A percentile compares a stretch with the other conserved stretches of the same genome.
Conservation (phyloP, 129 eudicot genomes). For the Tagetes erecta region DNA sequence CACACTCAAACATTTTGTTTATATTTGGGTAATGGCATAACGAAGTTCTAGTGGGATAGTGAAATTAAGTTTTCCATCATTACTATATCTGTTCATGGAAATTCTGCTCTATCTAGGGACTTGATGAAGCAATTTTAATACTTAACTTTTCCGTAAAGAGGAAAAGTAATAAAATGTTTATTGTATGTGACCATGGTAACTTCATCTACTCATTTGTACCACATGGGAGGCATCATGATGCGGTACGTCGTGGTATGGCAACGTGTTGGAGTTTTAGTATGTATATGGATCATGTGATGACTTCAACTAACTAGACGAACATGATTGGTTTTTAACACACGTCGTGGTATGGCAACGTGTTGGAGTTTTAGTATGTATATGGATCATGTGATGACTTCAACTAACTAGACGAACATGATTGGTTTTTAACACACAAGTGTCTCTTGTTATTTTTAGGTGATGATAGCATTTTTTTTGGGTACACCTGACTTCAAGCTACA, state of each 20-base stretch:
- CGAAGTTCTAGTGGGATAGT: neutral
- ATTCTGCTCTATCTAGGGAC: neutral
- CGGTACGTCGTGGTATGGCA: conserved; percentile 1
- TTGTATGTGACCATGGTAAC: neutral
- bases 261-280: conserved; percentile 10
- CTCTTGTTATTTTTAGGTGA: neutral
- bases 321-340: neutral
- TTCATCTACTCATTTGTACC: neutral
- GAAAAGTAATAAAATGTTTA: conserved; percentile 2
- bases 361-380: conserved; percentile 12
- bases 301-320: conserved; percentile 14
- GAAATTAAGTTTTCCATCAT: neutral
- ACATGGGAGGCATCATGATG: conserved; percentile 15
- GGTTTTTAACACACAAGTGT: conserved; percentile 15
- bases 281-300: conserved; percentile 10
- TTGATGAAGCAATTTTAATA: neutral
- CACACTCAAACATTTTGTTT: neutral
- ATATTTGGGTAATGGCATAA: neutral
- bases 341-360: neutral
- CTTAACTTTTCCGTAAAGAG: conserved; percentile 15
- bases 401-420: conserved; percentile 10
- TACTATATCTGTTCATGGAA: conserved; percentile 17
- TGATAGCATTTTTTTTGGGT: conserved; percentile 13
- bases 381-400: conserved; percentile 15
- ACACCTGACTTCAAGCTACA: conserved; percentile 22